phyloP scores from a whole-genome alignment of 2,329 filamentous ascomycete genomes.

The Orbilia oligospora region DNA sequence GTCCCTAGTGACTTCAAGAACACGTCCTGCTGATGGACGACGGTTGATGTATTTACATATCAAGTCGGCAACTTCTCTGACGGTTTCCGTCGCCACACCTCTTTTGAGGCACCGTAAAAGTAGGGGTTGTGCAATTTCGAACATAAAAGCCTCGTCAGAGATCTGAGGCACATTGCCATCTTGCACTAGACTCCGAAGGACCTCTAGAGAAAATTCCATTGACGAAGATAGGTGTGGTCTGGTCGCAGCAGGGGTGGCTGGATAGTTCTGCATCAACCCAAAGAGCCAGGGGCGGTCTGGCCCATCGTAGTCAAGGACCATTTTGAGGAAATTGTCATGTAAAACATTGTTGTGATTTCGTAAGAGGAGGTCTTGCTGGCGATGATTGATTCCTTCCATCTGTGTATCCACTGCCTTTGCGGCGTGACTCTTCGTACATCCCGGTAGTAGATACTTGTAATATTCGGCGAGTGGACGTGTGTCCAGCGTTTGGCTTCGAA shows the following conservation, averaged over 20 bases:
- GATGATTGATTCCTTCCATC: neutral
- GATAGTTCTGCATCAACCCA: neutral
- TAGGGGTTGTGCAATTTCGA: neutral
- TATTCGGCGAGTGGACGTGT: conserved; percentile 8
- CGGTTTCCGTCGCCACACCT: neutral
- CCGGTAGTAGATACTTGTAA: conserved; percentile 30
- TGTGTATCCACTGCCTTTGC: neutral
- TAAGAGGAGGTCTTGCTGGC: neutral
- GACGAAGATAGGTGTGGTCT: neutral
- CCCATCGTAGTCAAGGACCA: conserved; percentile 7
- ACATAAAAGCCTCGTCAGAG: neutral
- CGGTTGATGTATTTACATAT: neutral
- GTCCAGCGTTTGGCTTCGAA: conserved; percentile 11
- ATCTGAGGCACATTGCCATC: neutral
- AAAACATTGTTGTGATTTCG: neutral
- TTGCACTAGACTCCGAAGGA: neutral
- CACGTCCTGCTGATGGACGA: neutral
- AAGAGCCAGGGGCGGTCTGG: conserved; percentile 8
- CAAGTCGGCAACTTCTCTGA: conserved; percentile 1
- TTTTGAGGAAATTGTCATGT: neutral
- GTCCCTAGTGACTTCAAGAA: neutral
- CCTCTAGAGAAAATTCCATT: conserved; percentile 18
- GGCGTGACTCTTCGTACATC: conserved; percentile 7
- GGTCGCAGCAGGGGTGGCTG: neutral
- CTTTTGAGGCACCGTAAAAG: neutral